phyloP scores from a whole-genome alignment of 2,329 filamentous ascomycete species.

The Calonectria fujianensis region DNA sequence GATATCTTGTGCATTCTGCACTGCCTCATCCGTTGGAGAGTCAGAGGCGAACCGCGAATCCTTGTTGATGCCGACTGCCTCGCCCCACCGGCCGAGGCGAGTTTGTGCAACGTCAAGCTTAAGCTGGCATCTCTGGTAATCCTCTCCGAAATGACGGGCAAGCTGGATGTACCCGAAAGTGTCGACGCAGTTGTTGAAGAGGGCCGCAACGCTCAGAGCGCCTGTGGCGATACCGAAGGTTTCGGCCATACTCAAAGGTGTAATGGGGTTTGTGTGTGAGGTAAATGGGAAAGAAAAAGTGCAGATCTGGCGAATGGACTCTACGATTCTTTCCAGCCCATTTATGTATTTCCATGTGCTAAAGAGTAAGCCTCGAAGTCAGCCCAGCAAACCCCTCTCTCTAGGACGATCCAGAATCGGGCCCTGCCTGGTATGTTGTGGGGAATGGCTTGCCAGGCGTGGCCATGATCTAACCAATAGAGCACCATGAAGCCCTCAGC shows the following conservation, averaged over 20 bases:
- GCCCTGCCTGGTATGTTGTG: background rate
- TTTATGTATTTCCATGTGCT: background rate
- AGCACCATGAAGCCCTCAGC: background rate
- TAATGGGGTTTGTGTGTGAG: background rate
- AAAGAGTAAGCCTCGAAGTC: background rate
- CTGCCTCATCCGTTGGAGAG: background rate
- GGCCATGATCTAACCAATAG: background rate
- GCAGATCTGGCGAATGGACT: background rate
- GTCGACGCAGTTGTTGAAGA: conserved; percentile 24
- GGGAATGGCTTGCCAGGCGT: background rate
- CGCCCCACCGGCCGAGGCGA: conserved; percentile 4
- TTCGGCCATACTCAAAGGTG: background rate
- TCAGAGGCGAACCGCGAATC: background rate
- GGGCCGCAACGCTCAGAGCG: background rate
- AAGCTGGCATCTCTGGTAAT: background rate
- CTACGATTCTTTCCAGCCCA: background rate
- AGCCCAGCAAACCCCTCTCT: background rate
- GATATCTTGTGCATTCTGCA: background rate
- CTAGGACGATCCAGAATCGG: background rate
- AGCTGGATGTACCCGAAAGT: conserved; percentile 23
- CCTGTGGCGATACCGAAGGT: background rate
- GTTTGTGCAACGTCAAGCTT: background rate
- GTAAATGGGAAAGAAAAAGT: background rate
- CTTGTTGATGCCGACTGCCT: background rate
- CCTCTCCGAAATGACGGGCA: background rate